Conservation (phyloP, 441 rosid genomes). For the Cnidoscolus chayamansa region DNA sequence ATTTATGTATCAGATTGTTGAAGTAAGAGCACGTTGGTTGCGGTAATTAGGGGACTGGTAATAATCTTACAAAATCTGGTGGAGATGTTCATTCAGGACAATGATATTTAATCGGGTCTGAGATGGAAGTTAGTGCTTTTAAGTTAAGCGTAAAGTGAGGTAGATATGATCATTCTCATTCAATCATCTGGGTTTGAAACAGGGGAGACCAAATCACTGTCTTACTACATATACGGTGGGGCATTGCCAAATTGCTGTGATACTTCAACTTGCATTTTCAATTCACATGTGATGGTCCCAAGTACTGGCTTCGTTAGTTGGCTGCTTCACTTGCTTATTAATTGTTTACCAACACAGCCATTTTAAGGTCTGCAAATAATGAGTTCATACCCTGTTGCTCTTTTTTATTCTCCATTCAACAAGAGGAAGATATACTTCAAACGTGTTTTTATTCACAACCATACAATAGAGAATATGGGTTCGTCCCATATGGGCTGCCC, state of each 20-base stretch:
- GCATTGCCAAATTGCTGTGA: background rate
- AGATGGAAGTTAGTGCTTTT: background rate
- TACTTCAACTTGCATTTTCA: background rate
- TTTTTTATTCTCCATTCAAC: background rate
- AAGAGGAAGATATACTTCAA: background rate
- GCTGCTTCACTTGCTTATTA: background rate
- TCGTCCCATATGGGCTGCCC: no score
- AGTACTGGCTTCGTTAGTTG: background rate
- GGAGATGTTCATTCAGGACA: no score
- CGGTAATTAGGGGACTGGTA: no score
- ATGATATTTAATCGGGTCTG: background rate
- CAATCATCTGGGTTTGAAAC: background rate
- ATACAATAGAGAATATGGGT: no score
- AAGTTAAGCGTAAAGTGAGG: background rate
- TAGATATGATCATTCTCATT: background rate
- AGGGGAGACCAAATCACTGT: background rate
- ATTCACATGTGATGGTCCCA: background rate
- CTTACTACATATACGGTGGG: background rate
- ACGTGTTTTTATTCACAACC: no score
- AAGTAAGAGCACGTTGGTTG: background rate
- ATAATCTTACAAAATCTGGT: no score
- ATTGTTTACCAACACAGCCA: background rate
- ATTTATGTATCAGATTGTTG: no score
- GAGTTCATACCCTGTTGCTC: no score
- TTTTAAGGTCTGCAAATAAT: background rate